These are phyloP conservation scores for Cicer arietinum DNA, from an alignment of 306 rosid species.

Conservation along the genomic window DNA sequence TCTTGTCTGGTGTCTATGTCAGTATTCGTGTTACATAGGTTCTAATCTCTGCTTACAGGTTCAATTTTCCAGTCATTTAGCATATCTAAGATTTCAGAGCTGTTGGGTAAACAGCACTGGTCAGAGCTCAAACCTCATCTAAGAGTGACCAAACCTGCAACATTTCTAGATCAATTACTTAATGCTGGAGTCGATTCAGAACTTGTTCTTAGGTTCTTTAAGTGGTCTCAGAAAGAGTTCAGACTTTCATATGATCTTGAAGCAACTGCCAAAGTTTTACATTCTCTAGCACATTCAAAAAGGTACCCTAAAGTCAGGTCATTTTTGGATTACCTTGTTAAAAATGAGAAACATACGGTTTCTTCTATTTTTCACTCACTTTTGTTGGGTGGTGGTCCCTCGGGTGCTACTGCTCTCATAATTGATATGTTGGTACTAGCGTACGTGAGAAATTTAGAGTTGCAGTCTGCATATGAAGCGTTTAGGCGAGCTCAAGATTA, in stretches of 20 bases:
- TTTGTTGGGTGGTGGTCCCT: slow-evolving; percentile 41
- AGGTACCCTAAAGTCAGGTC: slow-evolving; percentile 64
- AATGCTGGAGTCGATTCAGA: slow-evolving; percentile 58
- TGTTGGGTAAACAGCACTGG: slow-evolving; percentile 79
- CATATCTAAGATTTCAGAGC: slow-evolving; percentile 52
- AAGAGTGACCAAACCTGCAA: slow-evolving; percentile 44
- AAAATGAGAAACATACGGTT: slow-evolving; percentile 54
- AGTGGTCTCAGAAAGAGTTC: slow-evolving; percentile 68
- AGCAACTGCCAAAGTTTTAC: slow-evolving; percentile 59
- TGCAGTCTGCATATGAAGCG: slow-evolving; percentile 57
- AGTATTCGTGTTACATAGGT: too few relatives aligned
- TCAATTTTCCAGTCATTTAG: slow-evolving; percentile 40
- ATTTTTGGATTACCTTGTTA: slow-evolving; percentile 61
- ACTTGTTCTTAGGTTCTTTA: slow-evolving; percentile 69
- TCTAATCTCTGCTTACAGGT: slow-evolving; percentile 31
- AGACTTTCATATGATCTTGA: slow-evolving; percentile 55
- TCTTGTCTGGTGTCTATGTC: too few relatives aligned
- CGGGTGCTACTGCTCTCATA: slow-evolving; percentile 53
- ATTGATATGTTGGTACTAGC: slow-evolving; percentile 71
- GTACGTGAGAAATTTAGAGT: slow-evolving; percentile 56
- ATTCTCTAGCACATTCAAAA: slow-evolving; percentile 57
- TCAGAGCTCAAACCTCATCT: slow-evolving; percentile 66
- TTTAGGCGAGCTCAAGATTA: slow-evolving; percentile 68
- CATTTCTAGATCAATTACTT: slow-evolving; percentile 60
- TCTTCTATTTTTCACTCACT: slow-evolving; percentile 63